These are phyloP conservation scores for Edaphochlamys debaryana DNA, from an alignment of 139 green algal genomes.

Conservation along the genomic window DNA sequence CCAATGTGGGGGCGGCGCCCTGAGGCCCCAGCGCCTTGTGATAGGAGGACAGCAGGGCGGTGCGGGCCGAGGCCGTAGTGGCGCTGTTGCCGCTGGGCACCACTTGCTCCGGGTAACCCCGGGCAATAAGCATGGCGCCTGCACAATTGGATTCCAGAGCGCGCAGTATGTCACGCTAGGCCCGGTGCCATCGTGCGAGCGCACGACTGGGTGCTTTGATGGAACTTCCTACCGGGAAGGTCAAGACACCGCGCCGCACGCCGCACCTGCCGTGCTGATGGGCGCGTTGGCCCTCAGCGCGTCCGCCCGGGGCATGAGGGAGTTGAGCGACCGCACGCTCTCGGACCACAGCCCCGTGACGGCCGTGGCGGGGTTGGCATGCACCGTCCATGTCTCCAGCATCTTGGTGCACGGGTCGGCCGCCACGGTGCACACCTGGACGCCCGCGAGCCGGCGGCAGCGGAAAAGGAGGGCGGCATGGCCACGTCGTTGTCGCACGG, in stretches of 20 bases:
- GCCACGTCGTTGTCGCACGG: too few species aligned
- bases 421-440: constrained; percentile 44
- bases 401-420: constrained; percentile 57
- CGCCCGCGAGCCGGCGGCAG: too few species aligned
- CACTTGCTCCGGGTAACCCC: not conserved
- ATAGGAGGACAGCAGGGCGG: constrained; percentile 6
- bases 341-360: constrained; percentile 19
- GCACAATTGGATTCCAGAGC: not conserved
- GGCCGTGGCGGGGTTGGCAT: not conserved
- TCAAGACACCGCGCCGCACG: too few species aligned
- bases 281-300: not conserved
- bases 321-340: constrained; percentile 2
- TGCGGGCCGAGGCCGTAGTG: too few species aligned
- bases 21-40: constrained; percentile 9
- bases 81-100: not conserved
- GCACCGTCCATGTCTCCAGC: constrained; percentile 48
- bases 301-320: constrained; percentile 21
- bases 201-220: too few species aligned
- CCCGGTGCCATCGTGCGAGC: too few species aligned
- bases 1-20: constrained; percentile 7
- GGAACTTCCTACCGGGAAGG: too few species aligned
- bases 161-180: too few species aligned
- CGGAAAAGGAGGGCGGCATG: not conserved
- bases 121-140: constrained; percentile 20
- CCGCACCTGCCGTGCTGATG: constrained; percentile 30